Base-by-base conservation (phyloP, 73 alveolate species). In the Symbiodinium natans region DNA sequence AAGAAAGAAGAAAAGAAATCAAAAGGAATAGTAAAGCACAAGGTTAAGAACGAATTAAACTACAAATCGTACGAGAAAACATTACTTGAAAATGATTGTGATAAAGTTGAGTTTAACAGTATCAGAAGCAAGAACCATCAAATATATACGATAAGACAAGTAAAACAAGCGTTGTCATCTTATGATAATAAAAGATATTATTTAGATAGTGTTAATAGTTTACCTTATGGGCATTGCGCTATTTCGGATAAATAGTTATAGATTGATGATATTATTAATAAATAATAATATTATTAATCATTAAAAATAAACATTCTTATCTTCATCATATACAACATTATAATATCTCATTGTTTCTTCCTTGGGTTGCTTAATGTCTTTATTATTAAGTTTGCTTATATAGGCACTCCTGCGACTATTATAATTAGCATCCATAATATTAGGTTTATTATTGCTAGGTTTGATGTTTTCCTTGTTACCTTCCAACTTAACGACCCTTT, bases 51-150 rank as follows among this genome's bases (percentile, higher is more conserved):
- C 48, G 77, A 84, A 33, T 43, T 84, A 46, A 84, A 33, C 31
- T 84, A 84, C 25, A 41, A 84, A 84, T 41, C 63, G 0, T 84
- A 46, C 48, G 93, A 84, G 17, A 73, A 42, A 17, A 84, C 93
- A 84, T 41, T 84, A 41, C 46, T 41, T 43, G 48, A 73, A 84
- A 42, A 84, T 27, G 46, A n/a, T 29, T 41, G 48, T 41, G 93
- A 84, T 41, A 17, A 41, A 84, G 93, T 84, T 42, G 10, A 33
- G 29, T 84, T 84, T 84, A 84, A 84, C 93, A 46, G 77, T 2
- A 84, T 84, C 75, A 84, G 93, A 43, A 84, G 93, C 43, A 84
- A 42, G 48, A 84, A 84, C 77, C 93, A 84, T 84, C 93, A 84
- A 46, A 84, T 84, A 1, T 84, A 84, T 84, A 84, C 77, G 77